Evolutionary conservation across 371 early-diverging fungal species (phyloP).

Genomic region (Furculomyces boomerangus): DNA sequence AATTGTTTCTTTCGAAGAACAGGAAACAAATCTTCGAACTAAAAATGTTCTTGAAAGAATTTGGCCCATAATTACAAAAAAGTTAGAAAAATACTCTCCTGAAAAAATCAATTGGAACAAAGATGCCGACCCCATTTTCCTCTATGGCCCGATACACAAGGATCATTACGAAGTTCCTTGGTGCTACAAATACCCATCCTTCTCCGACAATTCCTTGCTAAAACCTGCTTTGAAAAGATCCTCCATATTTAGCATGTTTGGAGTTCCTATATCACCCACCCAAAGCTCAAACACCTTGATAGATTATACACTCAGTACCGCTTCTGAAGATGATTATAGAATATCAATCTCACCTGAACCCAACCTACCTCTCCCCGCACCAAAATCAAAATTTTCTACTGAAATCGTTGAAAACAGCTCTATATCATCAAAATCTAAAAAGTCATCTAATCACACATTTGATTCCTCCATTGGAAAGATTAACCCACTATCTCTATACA

Average conservation of each 20-base stretch:
- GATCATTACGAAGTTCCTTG: slow-evolving; percentile 17
- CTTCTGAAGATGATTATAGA: too few relatives aligned
- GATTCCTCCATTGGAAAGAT: too few relatives aligned
- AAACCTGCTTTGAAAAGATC: slow-evolving; percentile 3
- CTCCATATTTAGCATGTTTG: neutral
- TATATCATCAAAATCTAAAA: too few relatives aligned
- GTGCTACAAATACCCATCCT: neutral
- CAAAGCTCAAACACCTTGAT: too few relatives aligned
- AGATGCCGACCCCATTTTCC: slow-evolving; percentile 23
- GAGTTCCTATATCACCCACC: neutral
- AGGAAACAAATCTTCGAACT: neutral
- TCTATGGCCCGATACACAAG: slow-evolving; percentile 21
- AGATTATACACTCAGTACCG: too few relatives aligned
- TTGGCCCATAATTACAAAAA: neutral
- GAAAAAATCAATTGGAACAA: slow-evolving; percentile 26
- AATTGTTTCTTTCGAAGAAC: neutral
- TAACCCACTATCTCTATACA: neutral
- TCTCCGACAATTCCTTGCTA: neutral
- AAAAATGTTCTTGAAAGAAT: neutral
- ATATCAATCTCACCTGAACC: too few relatives aligned
- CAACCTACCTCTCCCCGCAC: too few relatives aligned
- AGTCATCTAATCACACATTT: too few relatives aligned
- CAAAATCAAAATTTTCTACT: too few relatives aligned
- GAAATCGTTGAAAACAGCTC: too few relatives aligned
- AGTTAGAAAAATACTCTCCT: slow-evolving; percentile 11